Conservation (phyloP, 2,329 filamentous ascomycete genomes). For the Conoideocrella luteorostrata region DNA sequence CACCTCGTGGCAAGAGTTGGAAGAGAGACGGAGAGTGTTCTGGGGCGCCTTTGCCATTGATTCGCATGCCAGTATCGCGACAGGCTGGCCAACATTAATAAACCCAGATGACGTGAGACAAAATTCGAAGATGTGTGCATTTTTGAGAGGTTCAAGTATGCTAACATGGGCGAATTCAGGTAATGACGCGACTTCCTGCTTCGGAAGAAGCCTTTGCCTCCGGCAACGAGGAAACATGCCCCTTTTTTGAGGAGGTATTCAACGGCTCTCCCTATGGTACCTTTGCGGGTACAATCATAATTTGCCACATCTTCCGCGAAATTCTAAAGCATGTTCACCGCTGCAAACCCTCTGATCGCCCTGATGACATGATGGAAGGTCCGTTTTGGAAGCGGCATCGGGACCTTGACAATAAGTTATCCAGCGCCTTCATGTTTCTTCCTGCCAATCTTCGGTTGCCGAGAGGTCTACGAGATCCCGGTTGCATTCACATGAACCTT, state of each 20-base stretch:
- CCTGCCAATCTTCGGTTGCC: constrained; percentile 71
- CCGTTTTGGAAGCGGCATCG: constrained; percentile 84
- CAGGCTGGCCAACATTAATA: constrained; percentile 81
- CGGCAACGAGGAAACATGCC: constrained; percentile 56
- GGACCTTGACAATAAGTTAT: constrained; percentile 71
- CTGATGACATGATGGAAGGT: constrained; percentile 67
- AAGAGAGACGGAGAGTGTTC: constrained; percentile 75
- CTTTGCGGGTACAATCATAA: constrained; percentile 65
- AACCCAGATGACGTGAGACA: constrained; percentile 58
- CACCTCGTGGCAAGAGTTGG: constrained; percentile 69
- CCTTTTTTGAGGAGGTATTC: constrained; percentile 59
- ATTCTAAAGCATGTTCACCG: constrained; percentile 78
- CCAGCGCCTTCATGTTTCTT: constrained; percentile 71
- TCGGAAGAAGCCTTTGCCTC: constrained; percentile 70
- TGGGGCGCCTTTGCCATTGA: constrained; percentile 82
- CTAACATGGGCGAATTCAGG: too few relatives aligned
- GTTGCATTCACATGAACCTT: constrained; percentile 78
- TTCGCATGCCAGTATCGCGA: constrained; percentile 79
- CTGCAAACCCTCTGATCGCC: constrained; percentile 60
- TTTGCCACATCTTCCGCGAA: constrained; percentile 72
- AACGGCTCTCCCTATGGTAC: constrained; percentile 58
- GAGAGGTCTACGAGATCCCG: constrained; percentile 58
- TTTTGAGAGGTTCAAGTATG: too few relatives aligned
- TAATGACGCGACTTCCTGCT: constrained; percentile 72
- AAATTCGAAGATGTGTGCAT: too few relatives aligned